Evolutionary conservation across 2,329 filamentous ascomycete genomes (phyloP), one percentile per base, ranked within the genome.

Genomic region (Epichloe baconii): DNA sequence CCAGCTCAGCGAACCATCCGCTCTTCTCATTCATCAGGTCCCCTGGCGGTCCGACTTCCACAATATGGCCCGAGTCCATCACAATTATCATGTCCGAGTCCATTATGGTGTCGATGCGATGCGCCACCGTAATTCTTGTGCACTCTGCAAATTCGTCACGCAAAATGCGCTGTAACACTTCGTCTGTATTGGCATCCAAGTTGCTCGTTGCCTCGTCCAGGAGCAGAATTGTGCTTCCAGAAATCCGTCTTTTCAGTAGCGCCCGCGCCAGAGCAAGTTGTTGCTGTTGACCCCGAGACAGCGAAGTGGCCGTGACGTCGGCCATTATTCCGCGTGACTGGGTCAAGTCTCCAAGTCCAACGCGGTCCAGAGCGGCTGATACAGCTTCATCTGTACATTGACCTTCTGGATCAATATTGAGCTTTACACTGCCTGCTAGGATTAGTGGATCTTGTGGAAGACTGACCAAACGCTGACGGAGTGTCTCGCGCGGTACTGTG

Each of bases 251-350:
- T 38, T 57, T 58, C 8, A 60, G 47, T 6, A 58, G 43, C 3
- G 56, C 52, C 12, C 56, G 46, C 8, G 58, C 56, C 21, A 59
- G 53, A 10, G 49, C 56, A 4, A 60, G 26, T 19, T 57, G 53
- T 44, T 58, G 57, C 43, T 57, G 52, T 51, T 59, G 52, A 12
- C 56, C 56, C 44, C 45, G 46, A 50, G 3, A 60, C 57, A 37
- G 21, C 21, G 21, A 23, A 23, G 21, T 23, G 21, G 21, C 21
- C 21, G 21, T 23, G 21, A 23, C 21, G 21, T 23, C 21, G 21
- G 21, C 21, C 21, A 23, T 23, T 23, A 5, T 23, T 23, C 21
- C 21, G 21, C 21, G 21, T 23, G 21, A 23, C 21, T 23, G 21
- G 21, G 21, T 23, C 21, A 23, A 23, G 4, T 23, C 21, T 23